Conservation (phyloP, 345 rosid genomes). For the Linum usitatissimum region DNA sequence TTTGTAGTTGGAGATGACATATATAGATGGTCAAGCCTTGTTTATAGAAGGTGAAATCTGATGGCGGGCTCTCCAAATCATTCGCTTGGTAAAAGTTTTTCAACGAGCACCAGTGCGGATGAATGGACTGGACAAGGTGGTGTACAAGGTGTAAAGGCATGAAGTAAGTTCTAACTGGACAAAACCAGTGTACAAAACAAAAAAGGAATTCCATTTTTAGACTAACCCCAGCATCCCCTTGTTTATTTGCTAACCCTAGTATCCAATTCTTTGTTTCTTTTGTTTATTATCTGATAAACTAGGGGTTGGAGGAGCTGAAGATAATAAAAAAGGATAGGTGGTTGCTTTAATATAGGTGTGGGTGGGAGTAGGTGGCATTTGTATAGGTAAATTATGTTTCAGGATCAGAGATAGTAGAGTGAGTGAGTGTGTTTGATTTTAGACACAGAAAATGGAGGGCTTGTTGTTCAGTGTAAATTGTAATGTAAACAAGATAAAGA, state of each 20-base stretch:
- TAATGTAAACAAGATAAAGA: too few species aligned
- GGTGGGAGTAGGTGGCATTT: too few species aligned
- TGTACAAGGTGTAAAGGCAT: constrained; percentile 10
- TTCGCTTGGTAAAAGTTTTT: constrained; percentile 23
- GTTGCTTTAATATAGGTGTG: too few species aligned
- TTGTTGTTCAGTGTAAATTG: too few species aligned
- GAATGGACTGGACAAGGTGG: constrained; percentile 2
- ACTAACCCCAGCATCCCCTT: too few species aligned
- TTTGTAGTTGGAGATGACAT: constrained; percentile 10
- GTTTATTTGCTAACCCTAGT: constrained; percentile 24
- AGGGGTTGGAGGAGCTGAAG: too few species aligned
- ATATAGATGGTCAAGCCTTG: constrained; percentile 4
- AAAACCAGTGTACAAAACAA: constrained; percentile 32
- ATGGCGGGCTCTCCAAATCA: constrained; percentile 13
- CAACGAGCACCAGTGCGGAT: constrained; percentile 20
- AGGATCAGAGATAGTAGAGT: too few species aligned
- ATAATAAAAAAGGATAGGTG: too few species aligned
- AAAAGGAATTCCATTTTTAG: constrained; percentile 18
- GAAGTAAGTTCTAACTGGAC: constrained; percentile 24
- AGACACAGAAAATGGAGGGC: too few species aligned
- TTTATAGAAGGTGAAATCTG: not conserved
- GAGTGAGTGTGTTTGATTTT: too few species aligned
- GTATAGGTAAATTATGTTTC: too few species aligned
- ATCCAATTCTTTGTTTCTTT: constrained; percentile 28
- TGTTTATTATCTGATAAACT: not conserved